Conservation (phyloP, 2,329 filamentous ascomycete species). For the Cytospora piceae region DNA sequence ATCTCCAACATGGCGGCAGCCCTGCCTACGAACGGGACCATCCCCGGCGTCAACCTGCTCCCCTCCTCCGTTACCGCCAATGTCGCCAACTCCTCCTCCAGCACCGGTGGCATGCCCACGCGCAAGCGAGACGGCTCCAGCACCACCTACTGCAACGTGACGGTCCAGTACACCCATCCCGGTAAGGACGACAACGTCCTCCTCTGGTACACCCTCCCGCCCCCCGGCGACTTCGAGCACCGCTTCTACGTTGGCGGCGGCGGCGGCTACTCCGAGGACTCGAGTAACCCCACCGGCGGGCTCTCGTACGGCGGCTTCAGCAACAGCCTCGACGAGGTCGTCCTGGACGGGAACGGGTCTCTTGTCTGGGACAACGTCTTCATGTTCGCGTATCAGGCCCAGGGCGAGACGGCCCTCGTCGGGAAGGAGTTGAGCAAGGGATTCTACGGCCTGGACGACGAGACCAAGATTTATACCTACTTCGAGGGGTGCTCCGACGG, state of each 20-base stretch:
- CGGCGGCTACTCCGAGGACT: constrained; percentile 47
- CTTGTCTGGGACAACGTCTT: constrained; percentile 54
- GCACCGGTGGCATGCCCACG: constrained; percentile 26
- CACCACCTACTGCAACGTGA: constrained; percentile 43
- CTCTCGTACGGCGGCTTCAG: constrained; percentile 48
- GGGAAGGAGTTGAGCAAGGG: constrained; percentile 48
- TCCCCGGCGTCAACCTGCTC: constrained; percentile 46
- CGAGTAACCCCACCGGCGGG: constrained; percentile 41
- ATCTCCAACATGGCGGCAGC: constrained; percentile 46
- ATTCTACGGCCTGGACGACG: constrained; percentile 42
- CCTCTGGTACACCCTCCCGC: constrained; percentile 42
- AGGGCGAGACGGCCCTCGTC: constrained; percentile 54
- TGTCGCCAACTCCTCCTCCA: constrained; percentile 42
- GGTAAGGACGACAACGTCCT: constrained; percentile 40
- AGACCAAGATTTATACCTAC: constrained; percentile 51
- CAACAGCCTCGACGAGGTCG: constrained; percentile 43
- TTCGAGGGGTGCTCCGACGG: constrained; percentile 54
- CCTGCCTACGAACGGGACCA: constrained; percentile 46
- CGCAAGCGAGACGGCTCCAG: constrained; percentile 32
- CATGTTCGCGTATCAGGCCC: constrained; percentile 55
- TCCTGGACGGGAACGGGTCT: constrained; percentile 52
- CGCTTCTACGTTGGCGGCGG: constrained; percentile 51
- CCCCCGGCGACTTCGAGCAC: constrained; percentile 45
- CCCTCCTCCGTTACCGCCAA: constrained; percentile 47
- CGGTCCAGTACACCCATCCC: constrained; percentile 42